phyloP scores from a whole-genome alignment of 2,329 filamentous ascomycete species.

The Hymenotorrendiella dingleyae region DNA sequence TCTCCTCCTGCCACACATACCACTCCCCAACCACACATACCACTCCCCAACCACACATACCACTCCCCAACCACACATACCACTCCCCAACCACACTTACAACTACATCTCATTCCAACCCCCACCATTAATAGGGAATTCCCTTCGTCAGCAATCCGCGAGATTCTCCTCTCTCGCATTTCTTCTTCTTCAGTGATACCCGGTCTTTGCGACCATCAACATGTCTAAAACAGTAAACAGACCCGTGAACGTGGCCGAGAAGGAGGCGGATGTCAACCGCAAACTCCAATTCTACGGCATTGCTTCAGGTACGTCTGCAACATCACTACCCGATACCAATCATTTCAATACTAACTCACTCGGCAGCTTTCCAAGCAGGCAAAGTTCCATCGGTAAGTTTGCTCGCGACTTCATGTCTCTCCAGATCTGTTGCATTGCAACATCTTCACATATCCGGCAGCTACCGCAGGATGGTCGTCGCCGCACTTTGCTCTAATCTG shows the following conservation, averaged over 20 bases:
- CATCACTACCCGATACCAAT: not conserved
- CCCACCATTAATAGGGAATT: not conserved
- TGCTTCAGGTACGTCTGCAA: slow-evolving; percentile 53
- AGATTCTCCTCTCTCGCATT: not conserved
- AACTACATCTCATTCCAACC: not conserved
- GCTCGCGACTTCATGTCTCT: not conserved
- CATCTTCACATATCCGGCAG: too few relatives aligned
- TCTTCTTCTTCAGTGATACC: slow-evolving; percentile 2
- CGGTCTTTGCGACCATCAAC: not conserved
- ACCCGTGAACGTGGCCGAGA: slow-evolving; percentile 25
- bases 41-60: too few relatives aligned
- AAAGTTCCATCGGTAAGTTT: slow-evolving; percentile 68
- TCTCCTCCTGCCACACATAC: not conserved
- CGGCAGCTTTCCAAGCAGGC: slow-evolving; percentile 72
- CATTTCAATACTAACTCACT: slow-evolving; percentile 4
- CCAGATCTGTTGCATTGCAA: too few relatives aligned
- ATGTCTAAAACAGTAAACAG: slow-evolving; percentile 24
- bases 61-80: too few relatives aligned
- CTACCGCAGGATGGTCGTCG: too few relatives aligned
- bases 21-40: not conserved
- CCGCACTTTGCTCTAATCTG: too few relatives aligned
- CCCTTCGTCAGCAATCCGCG: not conserved
- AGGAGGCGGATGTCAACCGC: slow-evolving; percentile 64
- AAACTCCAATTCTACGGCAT: slow-evolving; percentile 97
- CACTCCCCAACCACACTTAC: not conserved